phyloP scores from a whole-genome alignment of 768 basidiomycete genomes.

The Imleria badia region DNA sequence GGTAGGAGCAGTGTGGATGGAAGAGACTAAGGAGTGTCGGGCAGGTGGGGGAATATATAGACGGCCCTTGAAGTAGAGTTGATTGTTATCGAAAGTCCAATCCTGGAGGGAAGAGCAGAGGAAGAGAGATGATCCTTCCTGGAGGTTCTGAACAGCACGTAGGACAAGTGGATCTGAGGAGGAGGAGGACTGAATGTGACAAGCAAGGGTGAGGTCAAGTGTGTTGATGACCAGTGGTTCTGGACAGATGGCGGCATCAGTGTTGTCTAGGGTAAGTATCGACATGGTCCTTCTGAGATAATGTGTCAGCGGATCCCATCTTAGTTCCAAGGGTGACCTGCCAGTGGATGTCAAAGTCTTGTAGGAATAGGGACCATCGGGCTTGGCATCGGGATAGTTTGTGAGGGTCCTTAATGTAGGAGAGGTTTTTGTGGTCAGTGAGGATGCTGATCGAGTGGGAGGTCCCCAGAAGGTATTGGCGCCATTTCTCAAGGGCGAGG shows the following conservation, averaged over 20 bases:
- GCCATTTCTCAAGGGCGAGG: background rate
- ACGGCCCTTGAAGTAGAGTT: background rate
- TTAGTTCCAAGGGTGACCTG: background rate
- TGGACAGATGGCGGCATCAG: background rate
- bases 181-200: background rate
- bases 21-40: background rate
- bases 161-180: background rate
- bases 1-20: background rate
- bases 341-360: background rate
- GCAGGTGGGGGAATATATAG: background rate
- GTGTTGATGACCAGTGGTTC: background rate
- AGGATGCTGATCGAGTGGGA: background rate
- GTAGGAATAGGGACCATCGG: background rate
- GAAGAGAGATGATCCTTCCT: background rate
- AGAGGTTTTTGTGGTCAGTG: background rate
- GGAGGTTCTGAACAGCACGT: fast-evolving
- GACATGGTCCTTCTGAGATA: background rate
- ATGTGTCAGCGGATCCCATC: background rate
- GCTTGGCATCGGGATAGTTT: background rate
- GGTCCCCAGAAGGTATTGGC: too few species aligned
- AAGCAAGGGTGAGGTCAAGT: background rate
- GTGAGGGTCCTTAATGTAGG: background rate
- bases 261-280: background rate
- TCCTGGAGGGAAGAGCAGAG: background rate
- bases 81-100: background rate